A percentile compares a stretch with the other conserved stretches of the same genome.
phyloP scores from a whole-genome alignment of 768 basidiomycete species.

The Suillus sp. region DNA sequence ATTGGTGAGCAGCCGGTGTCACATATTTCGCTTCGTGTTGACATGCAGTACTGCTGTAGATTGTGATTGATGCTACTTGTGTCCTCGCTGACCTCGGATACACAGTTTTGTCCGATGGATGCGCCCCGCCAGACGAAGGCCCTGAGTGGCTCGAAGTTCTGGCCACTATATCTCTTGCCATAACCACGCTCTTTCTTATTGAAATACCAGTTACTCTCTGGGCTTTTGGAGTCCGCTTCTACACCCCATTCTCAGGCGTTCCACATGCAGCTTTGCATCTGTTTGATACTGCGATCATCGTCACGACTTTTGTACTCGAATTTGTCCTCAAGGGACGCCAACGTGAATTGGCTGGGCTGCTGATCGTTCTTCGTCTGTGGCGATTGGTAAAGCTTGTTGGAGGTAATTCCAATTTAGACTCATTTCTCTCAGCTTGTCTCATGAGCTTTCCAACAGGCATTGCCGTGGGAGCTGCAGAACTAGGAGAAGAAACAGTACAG shows the following conservation, averaged over 20 bases:
- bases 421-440: conserved; percentile 2
- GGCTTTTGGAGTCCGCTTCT: conserved; percentile 63
- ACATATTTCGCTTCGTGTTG: conserved; percentile 20
- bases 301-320: conserved; percentile 76
- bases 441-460: conserved; percentile 49
- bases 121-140: conserved; percentile 44
- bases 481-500: conserved; percentile 56
- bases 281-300: conserved; percentile 71
- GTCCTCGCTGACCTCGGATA: conserved; percentile 75
- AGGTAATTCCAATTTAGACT: conserved; percentile 36
- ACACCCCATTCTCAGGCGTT: conserved; percentile 58
- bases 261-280: conserved; percentile 66
- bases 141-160: conserved; percentile 68
- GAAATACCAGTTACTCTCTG: conserved; percentile 76
- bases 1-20: conserved; percentile 47
- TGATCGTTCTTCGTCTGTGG: conserved; percentile 80
- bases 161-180: conserved; percentile 60
- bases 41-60: conserved; percentile 37
- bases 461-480: conserved; percentile 72
- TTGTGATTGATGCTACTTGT: conserved; percentile 63
- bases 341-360: conserved; percentile 67
- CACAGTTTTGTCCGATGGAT: conserved; percentile 59
- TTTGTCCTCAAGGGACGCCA: conserved; percentile 66
- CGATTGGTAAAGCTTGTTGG: conserved; percentile 75
- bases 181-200: conserved; percentile 71